A percentile compares a stretch with the other conserved stretches of the same genome.
phyloP scores from a whole-genome alignment of 2,329 filamentous ascomycete genomes.

The Scytalidium sp. region DNA sequence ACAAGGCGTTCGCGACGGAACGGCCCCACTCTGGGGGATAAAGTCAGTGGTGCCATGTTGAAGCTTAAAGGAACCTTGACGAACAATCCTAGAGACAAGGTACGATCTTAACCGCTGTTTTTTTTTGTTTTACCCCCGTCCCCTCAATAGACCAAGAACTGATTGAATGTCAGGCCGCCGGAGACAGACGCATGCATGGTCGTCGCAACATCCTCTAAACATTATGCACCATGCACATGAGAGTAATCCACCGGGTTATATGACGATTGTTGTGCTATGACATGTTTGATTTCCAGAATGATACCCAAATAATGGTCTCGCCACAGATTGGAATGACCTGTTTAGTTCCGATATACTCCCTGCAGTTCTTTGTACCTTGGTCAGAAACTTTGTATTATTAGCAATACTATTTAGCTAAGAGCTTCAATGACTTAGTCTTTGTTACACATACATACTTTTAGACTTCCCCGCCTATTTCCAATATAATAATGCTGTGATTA shows the following conservation, averaged over 20 bases:
- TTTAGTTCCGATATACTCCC: no score
- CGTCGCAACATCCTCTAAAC: background rate
- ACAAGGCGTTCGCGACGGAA: constrained; percentile 59
- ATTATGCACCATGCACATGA: background rate
- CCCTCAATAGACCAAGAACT: background rate
- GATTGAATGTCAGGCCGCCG: constrained; percentile 55
- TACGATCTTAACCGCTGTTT: constrained; percentile 29
- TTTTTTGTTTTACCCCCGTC: background rate
- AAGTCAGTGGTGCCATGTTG: constrained; percentile 72
- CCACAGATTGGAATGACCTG: background rate
- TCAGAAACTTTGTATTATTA: background rate
- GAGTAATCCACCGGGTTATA: no score
- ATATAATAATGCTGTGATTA: background rate
- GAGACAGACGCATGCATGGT: constrained; percentile 70
- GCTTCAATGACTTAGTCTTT: background rate
- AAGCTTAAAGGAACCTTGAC: constrained; percentile 71
- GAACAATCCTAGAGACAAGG: constrained; percentile 67
- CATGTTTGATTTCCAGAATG: background rate
- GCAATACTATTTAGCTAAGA: background rate
- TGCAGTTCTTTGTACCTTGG: background rate
- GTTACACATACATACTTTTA: no score
- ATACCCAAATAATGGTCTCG: background rate
- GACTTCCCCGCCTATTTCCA: no score
- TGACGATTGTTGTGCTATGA: background rate
- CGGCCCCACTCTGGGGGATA: constrained; percentile 69